These are phyloP conservation scores for Gigaspora rosea DNA, from an alignment of 192 early-diverging fungal species.

Conservation along the genomic window DNA sequence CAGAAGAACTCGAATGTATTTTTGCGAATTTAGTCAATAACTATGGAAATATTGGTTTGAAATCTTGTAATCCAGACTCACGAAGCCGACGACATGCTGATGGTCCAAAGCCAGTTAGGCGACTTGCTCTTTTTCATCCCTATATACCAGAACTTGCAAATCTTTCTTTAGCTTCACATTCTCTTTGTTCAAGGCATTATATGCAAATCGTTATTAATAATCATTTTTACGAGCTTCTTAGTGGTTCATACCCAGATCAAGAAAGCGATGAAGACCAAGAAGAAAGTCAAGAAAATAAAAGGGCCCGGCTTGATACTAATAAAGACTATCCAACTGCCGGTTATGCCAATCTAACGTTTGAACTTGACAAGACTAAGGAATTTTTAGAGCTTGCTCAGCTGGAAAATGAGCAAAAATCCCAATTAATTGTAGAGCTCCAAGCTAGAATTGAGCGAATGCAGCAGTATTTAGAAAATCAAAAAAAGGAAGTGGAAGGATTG, in stretches of 20 bases:
- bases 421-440: not conserved
- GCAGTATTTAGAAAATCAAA: conserved; percentile 1
- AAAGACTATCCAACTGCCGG: not conserved
- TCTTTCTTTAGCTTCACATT: no score
- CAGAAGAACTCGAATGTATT: not conserved
- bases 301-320: no score
- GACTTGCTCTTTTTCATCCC: no score
- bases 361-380: not conserved
- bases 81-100: not conserved
- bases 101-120: no score
- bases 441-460: conserved; percentile 6
- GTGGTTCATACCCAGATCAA: no score
- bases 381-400: not conserved
- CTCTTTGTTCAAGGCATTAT: no score
- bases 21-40: conserved; percentile 9
- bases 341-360: not conserved
- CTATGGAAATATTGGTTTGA: not conserved
- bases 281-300: no score
- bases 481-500: conserved; percentile 16
- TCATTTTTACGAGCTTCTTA: no score
- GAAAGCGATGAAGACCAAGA: no score
- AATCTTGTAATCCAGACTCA: not conserved
- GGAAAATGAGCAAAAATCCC: no score
- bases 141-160: no score
- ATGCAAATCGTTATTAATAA: no score